Conservation (phyloP, 495 filamentous ascomycete species). For the Penicillium riverlandense region DNA sequence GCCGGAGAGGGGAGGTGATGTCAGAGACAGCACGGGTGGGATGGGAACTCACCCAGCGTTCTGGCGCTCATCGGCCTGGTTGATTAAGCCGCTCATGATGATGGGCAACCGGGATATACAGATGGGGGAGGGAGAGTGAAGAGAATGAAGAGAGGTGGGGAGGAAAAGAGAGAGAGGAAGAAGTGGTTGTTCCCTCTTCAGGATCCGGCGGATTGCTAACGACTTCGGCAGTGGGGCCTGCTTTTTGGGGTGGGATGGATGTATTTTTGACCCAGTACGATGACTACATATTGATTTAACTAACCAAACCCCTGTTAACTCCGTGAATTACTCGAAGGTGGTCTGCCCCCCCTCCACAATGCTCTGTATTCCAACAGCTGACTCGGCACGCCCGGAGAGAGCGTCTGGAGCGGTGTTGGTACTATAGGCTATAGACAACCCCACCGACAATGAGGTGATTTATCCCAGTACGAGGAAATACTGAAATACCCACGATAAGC, state of each 20-base stretch:
- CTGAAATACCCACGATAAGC: slow-evolving; percentile 5
- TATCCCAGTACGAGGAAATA: no score
- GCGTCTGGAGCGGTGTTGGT: not conserved
- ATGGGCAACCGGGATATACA: slow-evolving; percentile 12
- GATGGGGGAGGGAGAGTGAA: slow-evolving; percentile 7
- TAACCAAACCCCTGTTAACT: not conserved
- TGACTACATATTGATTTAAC: slow-evolving; percentile 1
- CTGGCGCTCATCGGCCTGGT: slow-evolving; percentile 51
- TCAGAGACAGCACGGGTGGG: slow-evolving; percentile 28
- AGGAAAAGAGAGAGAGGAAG: slow-evolving; percentile 11
- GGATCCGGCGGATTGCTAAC: slow-evolving; percentile 33
- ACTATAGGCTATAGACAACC: no score
- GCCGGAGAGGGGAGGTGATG: slow-evolving; percentile 34
- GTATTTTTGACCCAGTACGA: slow-evolving; percentile 13
- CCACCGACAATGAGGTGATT: no score
- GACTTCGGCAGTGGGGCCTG: slow-evolving; percentile 20
- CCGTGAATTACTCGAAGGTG: no score
- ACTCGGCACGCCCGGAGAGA: no score
- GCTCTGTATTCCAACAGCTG: no score
- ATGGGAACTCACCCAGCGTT: slow-evolving; percentile 57
- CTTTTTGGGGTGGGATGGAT: slow-evolving; percentile 14
- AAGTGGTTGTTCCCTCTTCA: slow-evolving; percentile 9
- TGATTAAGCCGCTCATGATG: slow-evolving; percentile 58
- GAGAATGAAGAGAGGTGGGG: slow-evolving; percentile 9
- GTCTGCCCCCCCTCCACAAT: no score